Percentiles rank a stretch among this genome's conserved stretches.
Conservation (phyloP, 805 yeast genomes). For the Diddensiella santjacobensis region DNA sequence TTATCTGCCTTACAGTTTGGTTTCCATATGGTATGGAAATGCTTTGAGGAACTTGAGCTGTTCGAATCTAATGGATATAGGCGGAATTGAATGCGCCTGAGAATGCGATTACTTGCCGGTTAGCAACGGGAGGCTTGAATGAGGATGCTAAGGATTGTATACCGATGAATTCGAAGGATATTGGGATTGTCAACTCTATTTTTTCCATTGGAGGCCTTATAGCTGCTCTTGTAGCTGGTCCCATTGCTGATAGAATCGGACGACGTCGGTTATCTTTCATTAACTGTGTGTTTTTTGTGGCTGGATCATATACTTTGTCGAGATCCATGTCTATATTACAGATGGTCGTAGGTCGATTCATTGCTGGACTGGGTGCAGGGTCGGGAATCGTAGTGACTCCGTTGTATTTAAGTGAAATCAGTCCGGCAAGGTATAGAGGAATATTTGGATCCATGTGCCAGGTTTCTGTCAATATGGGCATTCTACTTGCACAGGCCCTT, state of each 20-base stretch:
- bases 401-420: slow-evolving; percentile 70
- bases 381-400: slow-evolving; percentile 82
- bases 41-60: not conserved
- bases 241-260: slow-evolving; percentile 62
- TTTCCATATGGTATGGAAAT: slow-evolving; percentile 60
- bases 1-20: slow-evolving; percentile 87
- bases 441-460: slow-evolving; percentile 87
- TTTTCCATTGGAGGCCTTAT: slow-evolving; percentile 81
- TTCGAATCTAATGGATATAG: slow-evolving; percentile 13
- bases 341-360: slow-evolving; percentile 64
- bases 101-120: slow-evolving; percentile 49
- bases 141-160: slow-evolving; percentile 45
- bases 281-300: slow-evolving; percentile 48
- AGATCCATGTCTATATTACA: slow-evolving; percentile 40
- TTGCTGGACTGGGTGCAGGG: slow-evolving; percentile 87
- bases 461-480: slow-evolving; percentile 80
- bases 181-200: slow-evolving; percentile 64
- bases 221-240: slow-evolving; percentile 68
- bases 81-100: slow-evolving; percentile 93
- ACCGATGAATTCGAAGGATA: slow-evolving; percentile 38
- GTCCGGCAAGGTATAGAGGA: slow-evolving; percentile 69
- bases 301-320: slow-evolving; percentile 65
- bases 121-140: slow-evolving; percentile 13
- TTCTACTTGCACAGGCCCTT: slow-evolving; percentile 69
- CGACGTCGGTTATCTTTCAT: slow-evolving; percentile 50